Conservation (phyloP, 2,329 filamentous ascomycete species). For the Xylariales sp. region DNA sequence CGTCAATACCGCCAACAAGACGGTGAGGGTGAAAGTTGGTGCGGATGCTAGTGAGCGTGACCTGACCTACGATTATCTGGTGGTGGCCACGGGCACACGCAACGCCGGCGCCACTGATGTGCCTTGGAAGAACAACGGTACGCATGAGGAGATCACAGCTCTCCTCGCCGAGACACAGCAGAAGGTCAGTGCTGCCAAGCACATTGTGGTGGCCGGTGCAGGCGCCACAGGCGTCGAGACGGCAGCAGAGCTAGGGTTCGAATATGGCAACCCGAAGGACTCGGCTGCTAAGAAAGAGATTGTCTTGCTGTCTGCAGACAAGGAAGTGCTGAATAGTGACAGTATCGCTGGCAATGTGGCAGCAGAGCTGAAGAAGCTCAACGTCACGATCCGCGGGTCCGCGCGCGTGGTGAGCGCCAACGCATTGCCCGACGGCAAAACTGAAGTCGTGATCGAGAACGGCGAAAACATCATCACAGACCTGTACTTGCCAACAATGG, state of each 20-base stretch:
- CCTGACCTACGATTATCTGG: conserved; percentile 66
- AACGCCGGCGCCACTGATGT: conserved; percentile 51
- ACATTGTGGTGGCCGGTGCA: conserved; percentile 67
- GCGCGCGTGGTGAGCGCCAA: conserved; percentile 55
- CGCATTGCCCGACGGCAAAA: conserved; percentile 57
- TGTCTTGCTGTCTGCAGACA: conserved; percentile 58
- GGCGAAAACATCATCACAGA: conserved; percentile 64
- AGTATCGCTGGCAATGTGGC: conserved; percentile 55
- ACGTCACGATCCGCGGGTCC: conserved; percentile 60
- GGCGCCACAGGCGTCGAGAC: conserved; percentile 68
- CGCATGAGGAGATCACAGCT: conserved; percentile 57
- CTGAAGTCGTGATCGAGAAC: conserved; percentile 59
- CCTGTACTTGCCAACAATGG: conserved; percentile 67
- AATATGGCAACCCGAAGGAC: conserved; percentile 60
- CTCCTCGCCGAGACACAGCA: conserved; percentile 56
- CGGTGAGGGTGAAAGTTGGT: conserved; percentile 55
- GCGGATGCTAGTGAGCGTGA: conserved; percentile 48
- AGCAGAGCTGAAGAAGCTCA: conserved; percentile 63
- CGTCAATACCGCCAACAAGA: conserved; percentile 55
- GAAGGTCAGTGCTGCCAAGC: conserved; percentile 58
- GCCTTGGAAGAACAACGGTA: conserved; percentile 65
- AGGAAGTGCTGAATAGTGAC: conserved; percentile 59
- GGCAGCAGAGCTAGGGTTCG: conserved; percentile 65
- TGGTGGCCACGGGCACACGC: conserved; percentile 67
- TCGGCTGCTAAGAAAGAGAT: conserved; percentile 59